Evolutionary conservation across 1,284 basidiomycete species (phyloP).

Genomic region (Afroboletus lepidellus): DNA sequence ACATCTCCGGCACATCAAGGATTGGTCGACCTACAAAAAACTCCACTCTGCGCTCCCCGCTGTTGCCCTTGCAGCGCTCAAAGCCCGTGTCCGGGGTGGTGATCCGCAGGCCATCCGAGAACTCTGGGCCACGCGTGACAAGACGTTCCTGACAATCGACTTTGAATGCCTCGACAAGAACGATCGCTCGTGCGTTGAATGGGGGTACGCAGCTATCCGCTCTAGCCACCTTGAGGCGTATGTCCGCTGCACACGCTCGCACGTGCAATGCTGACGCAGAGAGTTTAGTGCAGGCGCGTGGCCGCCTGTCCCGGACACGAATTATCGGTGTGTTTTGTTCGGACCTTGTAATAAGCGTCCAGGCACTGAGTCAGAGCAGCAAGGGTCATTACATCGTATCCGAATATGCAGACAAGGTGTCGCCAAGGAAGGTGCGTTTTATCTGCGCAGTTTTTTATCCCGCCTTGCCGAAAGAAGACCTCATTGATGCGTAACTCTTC

Average conservation of each 20-base stretch:
- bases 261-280: conserved; percentile 5
- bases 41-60: conserved; percentile 72
- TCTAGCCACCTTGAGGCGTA: conserved; percentile 73
- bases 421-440: conserved; percentile 64
- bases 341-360: background rate
- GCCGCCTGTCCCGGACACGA: conserved; percentile 77
- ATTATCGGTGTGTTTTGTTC: conserved; percentile 60
- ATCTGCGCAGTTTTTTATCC: conserved; percentile 7
- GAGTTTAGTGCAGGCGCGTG: conserved; percentile 61
- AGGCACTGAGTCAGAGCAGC: conserved; percentile 36
- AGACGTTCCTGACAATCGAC: conserved; percentile 72
- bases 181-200: conserved; percentile 66
- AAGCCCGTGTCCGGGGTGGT: conserved; percentile 64
- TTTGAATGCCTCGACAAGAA: conserved; percentile 82
- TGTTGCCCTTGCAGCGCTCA: conserved; percentile 66
- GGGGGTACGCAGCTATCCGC: conserved; percentile 77
- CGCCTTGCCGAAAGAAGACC: background rate
- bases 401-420: conserved; percentile 72
- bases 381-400: conserved; percentile 79
- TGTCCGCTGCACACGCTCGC: conserved; percentile 33
- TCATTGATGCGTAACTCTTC: conserved; percentile 11
- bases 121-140: conserved; percentile 69
- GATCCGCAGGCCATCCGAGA: conserved; percentile 66
- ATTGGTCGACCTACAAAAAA: conserved; percentile 71
- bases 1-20: conserved; percentile 67